A percentile compares a stretch with the other conserved stretches of the same genome.
Evolutionary conservation across 768 basidiomycete species (phyloP).

Genomic region (Mycena pura): DNA sequence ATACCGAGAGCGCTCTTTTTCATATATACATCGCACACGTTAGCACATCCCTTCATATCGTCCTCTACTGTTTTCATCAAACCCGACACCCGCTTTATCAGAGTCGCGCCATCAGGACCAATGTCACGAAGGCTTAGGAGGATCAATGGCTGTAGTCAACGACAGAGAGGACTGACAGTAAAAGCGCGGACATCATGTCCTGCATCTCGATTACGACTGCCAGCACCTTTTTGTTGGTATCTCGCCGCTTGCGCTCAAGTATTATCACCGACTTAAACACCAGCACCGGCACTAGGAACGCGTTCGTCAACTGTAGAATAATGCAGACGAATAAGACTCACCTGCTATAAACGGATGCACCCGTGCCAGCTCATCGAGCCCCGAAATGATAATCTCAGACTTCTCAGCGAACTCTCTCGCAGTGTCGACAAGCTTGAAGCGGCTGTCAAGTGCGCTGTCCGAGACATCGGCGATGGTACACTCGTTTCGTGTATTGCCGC

Average conservation of each 20-base stretch:
- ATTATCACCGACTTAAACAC: slow-evolving; percentile 51
- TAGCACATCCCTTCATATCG: slow-evolving; percentile 47
- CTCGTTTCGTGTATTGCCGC: slow-evolving; percentile 9
- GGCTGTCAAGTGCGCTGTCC: neutral
- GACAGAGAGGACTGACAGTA: slow-evolving; percentile 34
- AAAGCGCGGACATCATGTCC: slow-evolving; percentile 50
- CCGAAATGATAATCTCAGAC: slow-evolving; percentile 29
- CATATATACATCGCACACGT: slow-evolving; percentile 46
- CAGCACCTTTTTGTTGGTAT: slow-evolving; percentile 52
- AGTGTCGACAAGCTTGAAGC: slow-evolving; percentile 14
- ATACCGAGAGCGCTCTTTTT: slow-evolving; percentile 40
- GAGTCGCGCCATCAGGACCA: slow-evolving; percentile 34
- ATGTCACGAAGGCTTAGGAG: slow-evolving; percentile 18
- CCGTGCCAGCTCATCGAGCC: slow-evolving; percentile 29
- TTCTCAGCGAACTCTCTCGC: slow-evolving; percentile 29
- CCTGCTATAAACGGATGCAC: slow-evolving; percentile 34
- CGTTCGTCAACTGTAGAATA: neutral
- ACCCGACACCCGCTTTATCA: slow-evolving; percentile 35
- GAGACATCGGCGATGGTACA: slow-evolving; percentile 8
- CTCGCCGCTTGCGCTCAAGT: slow-evolving; percentile 47
- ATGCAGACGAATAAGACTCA: neutral
- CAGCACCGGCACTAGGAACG: slow-evolving; percentile 42
- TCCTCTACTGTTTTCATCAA: slow-evolving; percentile 36
- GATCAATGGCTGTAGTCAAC: neutral
- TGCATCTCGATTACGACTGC: slow-evolving; percentile 49